These are phyloP conservation scores for Lumnitzera racemosa DNA, from an alignment of 345 rosid species.

Conservation along the genomic window DNA sequence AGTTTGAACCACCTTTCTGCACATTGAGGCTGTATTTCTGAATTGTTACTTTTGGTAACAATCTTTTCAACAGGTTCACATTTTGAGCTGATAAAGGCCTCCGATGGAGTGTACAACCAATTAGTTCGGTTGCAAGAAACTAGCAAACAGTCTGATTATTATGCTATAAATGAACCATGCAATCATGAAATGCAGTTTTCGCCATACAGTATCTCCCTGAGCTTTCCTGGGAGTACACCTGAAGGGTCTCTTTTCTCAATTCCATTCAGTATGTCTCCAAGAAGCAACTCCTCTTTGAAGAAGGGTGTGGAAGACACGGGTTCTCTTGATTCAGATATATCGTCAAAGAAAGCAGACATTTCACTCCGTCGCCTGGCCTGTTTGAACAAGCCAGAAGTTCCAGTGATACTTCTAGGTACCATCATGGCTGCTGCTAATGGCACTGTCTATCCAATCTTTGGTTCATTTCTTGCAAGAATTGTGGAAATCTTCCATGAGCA, in stretches of 20 bases:
- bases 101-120: conserved; percentile 26
- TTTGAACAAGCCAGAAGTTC: conserved; percentile 84
- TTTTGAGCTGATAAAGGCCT: conserved; percentile 19
- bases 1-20: not conserved
- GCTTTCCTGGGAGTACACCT: too few species aligned
- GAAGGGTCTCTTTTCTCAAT: too few species aligned
- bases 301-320: not conserved
- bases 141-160: conserved; percentile 14
- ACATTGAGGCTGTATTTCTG: too few species aligned
- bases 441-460: conserved; percentile 49
- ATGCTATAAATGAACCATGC: not conserved
- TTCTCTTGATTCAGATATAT: not conserved
- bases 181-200: too few species aligned
- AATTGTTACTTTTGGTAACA: too few species aligned
- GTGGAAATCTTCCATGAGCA: conserved; percentile 53
- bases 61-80: conserved; percentile 14
- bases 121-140: conserved; percentile 19
- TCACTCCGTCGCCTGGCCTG: conserved; percentile 51
- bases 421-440: conserved; percentile 54
- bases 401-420: conserved; percentile 50
- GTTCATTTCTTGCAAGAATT: conserved; percentile 45
- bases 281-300: too few species aligned
- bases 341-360: conserved; percentile 23
- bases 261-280: too few species aligned
- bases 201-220: too few species aligned